Evolutionary conservation across 1,139 yeast species (phyloP).

Genomic region (Eremothecium cymbalariae): DNA sequence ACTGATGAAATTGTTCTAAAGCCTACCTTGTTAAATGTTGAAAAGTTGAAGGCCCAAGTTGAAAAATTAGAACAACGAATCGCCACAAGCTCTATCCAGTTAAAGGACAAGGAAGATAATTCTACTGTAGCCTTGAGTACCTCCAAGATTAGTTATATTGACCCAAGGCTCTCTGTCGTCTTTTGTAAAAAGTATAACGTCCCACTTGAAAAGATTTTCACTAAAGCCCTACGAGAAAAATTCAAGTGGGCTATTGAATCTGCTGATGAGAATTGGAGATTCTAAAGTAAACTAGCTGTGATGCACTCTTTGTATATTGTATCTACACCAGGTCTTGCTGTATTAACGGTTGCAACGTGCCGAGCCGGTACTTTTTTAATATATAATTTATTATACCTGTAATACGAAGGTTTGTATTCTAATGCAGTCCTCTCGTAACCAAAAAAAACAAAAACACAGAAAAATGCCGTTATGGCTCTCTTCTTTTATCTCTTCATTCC

Average conservation of each 20-base stretch:
- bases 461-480: no score
- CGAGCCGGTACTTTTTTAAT: no score
- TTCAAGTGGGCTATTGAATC: slow-evolving; percentile 95
- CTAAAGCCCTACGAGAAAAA: slow-evolving; percentile 85
- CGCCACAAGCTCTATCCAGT: slow-evolving; percentile 56
- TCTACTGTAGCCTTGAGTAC: slow-evolving; percentile 91
- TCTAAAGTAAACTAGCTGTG: slow-evolving; percentile 38
- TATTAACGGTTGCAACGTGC: no score
- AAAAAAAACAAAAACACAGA: no score
- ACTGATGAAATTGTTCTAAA: slow-evolving; percentile 55
- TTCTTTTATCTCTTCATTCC: no score
- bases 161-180: slow-evolving; percentile 86
- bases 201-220: slow-evolving; percentile 85
- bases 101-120: slow-evolving; percentile 88
- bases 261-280: slow-evolving; percentile 81
- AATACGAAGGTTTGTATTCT: no score
- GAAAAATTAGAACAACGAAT: slow-evolving; percentile 68
- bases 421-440: no score
- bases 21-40: slow-evolving; percentile 46
- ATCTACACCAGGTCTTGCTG: no score
- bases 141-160: slow-evolving; percentile 89
- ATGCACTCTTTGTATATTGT: background rate
- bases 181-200: slow-evolving; percentile 80
- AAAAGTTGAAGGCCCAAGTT: slow-evolving; percentile 65
- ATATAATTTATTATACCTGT: no score